phyloP scores from a whole-genome alignment of 768 basidiomycete species.

The Suillus discolor region DNA sequence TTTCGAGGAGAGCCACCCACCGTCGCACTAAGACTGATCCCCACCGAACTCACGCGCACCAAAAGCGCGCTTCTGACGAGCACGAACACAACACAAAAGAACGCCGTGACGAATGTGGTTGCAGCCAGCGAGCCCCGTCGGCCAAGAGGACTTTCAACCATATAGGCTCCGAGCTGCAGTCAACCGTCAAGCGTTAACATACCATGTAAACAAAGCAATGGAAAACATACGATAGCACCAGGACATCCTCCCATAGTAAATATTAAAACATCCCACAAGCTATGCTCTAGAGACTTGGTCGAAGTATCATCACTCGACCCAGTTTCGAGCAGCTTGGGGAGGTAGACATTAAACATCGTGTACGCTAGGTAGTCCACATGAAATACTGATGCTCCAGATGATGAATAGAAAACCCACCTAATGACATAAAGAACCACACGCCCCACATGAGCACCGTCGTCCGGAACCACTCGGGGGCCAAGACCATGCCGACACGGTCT shows the following conservation, averaged over 20 bases:
- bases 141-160: conserved; percentile 73
- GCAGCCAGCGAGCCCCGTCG: conserved; percentile 72
- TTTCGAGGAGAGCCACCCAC: conserved; percentile 18
- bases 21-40: conserved; percentile 77
- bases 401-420: conserved; percentile 51
- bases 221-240: conserved; percentile 67
- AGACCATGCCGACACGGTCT: conserved; percentile 66
- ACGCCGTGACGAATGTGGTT: conserved; percentile 75
- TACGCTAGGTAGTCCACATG: conserved; percentile 51
- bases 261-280: conserved; percentile 84
- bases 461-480: conserved; percentile 73
- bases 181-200: neutral
- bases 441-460: conserved; percentile 83
- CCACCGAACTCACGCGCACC: conserved; percentile 70
- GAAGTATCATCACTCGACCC: conserved; percentile 20
- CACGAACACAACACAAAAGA: conserved; percentile 73
- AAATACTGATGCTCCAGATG: neutral
- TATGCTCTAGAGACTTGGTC: conserved; percentile 56
- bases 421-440: conserved; percentile 73
- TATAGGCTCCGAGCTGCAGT: conserved; percentile 76
- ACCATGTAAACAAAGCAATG: conserved; percentile 15
- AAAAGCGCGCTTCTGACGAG: conserved; percentile 57
- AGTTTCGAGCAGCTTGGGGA: conserved; percentile 84
- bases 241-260: conserved; percentile 86
- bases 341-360: conserved; percentile 92